Evolutionary conservation across 139 green algal genomes (phyloP), one percentile per base, ranked within the genome.

Genomic region (Tetradesmus obliquus): DNA sequence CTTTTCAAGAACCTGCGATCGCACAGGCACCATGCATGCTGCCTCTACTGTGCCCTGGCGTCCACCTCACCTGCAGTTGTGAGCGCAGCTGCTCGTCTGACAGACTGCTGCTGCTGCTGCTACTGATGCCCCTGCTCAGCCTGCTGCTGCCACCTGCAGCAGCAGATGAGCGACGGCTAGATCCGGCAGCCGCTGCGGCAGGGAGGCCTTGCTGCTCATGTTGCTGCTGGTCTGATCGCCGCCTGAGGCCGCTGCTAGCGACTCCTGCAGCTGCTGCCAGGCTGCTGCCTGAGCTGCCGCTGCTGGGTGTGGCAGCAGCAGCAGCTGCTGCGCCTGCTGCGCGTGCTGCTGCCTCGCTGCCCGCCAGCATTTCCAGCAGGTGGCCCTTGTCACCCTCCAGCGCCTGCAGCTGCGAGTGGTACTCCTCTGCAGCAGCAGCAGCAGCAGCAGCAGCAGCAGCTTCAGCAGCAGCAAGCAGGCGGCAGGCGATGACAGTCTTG

Each of bases 291-390:
- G 13, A 69, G 82, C 82, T 85, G 51, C 55, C 60, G 55, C 20
- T 87, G 82, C 55, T 24, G 12, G 57, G 57, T 22, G 66, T 58
- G 13, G 57, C 57, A 57, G n/a, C 84, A 51, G 5, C 53, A 62
- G 24, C 57, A 53, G n/a, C 55, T 55, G 32, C 58, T 79, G 54
- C 57, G 20, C 55, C 57, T 76, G 84, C 84, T 79, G 84, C n/a
- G 7, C 55, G 82, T 58, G 82, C 84, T 88, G 84, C 86, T 71
- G 66, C 66, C 32, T 90, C 86, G 51, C 51, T 55, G 53, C 22
- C 71, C 53, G 74, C 79, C 53, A 91, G 87, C 74, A 91, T 62
- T 22, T 91, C 87, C 54, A 91, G 55, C 20, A 91, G 74, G 20
- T 55, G 71, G 10, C 55, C 74, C 55, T 91, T 91, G 22, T 91